Base-by-base conservation (phyloP, 495 filamentous ascomycete species). In the Chaetomium cochliodes region DNA sequence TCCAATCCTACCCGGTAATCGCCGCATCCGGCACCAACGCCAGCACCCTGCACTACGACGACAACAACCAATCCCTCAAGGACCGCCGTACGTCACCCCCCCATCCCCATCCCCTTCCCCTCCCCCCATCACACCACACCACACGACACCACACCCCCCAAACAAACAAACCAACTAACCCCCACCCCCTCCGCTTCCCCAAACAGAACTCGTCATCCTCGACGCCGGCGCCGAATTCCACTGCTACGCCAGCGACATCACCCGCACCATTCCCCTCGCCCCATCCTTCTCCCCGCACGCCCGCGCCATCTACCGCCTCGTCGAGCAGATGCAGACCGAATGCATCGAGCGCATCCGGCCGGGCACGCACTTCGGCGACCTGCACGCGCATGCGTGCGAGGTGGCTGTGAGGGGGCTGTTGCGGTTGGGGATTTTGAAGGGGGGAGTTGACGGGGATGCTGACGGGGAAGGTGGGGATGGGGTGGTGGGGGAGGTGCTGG, bases 211-310 rank as follows among this genome's bases (percentile, higher is more conserved):
- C 20, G 80, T 96, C 28, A 87, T 91, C 63, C 79, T 97, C 9
- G 93, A 98, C 73, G 93, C 92, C 1, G 92, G 91, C 7, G 85
- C 86, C 41, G 93, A 97, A 73, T 96, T 85, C 83, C 76, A 87
- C 15, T 91, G 90, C 73, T 98, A 98, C 71, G 92, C 92, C n/a
- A 87, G 86, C 58, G 93, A 97, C 68, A 84, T 98, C 42, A 98
- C 93, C 0, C 84, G 93, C 6, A 96, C 93, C 2, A 87, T 96
- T 68, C 93, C 93, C 0, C 74, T 96, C 20, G 79, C n/a, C 20
- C 72, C 77, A 0, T 93, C 88, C 82, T 16, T 30, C 26, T 83
- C 85, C 1, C 79, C 78, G 58, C 87, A 94, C 69, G 85, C 85
- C 3, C 81, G 81, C 57, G 81, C 84, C 42, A 87, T 96, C 56